These are phyloP conservation scores for Andrographis paniculata DNA, from an alignment of 305 asterid species.

Conservation along the genomic window DNA sequence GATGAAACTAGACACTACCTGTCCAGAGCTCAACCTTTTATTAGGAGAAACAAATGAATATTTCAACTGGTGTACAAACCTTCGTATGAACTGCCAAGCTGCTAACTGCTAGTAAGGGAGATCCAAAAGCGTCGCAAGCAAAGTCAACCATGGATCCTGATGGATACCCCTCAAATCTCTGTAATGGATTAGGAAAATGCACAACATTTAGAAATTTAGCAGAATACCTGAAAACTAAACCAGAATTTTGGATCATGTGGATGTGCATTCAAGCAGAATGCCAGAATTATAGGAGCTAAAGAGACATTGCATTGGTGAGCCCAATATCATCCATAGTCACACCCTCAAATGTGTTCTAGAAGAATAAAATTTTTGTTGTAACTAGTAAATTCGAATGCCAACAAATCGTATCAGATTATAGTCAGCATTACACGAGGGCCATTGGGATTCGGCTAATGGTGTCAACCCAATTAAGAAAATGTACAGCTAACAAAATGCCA, in stretches of 20 bases:
- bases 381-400: too few species aligned
- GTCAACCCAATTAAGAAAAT: too few species aligned
- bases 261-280: not conserved
- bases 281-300: not conserved
- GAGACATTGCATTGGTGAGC: not conserved
- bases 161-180: conserved; percentile 89
- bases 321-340: not conserved
- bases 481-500: too few species aligned
- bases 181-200: conserved; percentile 17
- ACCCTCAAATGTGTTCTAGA: not conserved
- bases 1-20: not conserved
- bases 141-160: conserved; percentile 94
- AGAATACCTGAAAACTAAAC: not conserved
- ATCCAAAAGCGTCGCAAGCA: conserved; percentile 88
- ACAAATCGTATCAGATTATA: too few species aligned
- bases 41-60: conserved; percentile 6
- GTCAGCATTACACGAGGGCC: too few species aligned
- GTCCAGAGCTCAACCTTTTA: not conserved
- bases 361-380: too few species aligned
- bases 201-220: not conserved
- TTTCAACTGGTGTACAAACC: conserved; percentile 30
- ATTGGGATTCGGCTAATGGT: too few species aligned
- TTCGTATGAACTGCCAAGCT: conserved; percentile 78
- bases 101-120: conserved; percentile 81
- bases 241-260: not conserved